A percentile compares a stretch with the other conserved stretches of the same genome.
phyloP scores from a whole-genome alignment of 2,329 filamentous ascomycete genomes.

The Nothomitra cinnamomea region DNA sequence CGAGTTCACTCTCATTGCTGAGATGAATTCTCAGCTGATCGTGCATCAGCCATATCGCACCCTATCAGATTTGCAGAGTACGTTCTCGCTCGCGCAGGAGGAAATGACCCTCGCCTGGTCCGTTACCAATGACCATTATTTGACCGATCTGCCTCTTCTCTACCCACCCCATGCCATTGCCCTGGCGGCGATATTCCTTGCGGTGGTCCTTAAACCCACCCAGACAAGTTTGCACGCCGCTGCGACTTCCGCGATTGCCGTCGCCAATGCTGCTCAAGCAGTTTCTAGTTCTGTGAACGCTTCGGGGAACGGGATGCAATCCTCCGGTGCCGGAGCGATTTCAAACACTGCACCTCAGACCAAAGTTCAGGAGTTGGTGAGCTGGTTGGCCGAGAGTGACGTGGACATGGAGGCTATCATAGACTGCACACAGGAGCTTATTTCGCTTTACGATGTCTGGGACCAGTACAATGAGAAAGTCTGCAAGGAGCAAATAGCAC shows the following conservation, averaged over 20 bases:
- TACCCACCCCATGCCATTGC: conserved; percentile 77
- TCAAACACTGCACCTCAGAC: conserved; percentile 25
- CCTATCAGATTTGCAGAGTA: conserved; percentile 50
- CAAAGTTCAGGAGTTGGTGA: conserved; percentile 49
- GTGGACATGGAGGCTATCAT: conserved; percentile 74
- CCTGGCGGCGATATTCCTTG: conserved; percentile 69
- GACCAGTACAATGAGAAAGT: conserved; percentile 47
- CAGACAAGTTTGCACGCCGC: conserved; percentile 30
- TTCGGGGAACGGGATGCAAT: not conserved
- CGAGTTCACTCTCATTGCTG: conserved; percentile 83
- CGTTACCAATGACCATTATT: conserved; percentile 81
- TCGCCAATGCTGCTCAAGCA: conserved; percentile 8
- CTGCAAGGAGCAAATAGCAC: conserved; percentile 44
- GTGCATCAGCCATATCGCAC: conserved; percentile 82
- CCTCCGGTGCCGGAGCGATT: conserved; percentile 4
- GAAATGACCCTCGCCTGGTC: conserved; percentile 63
- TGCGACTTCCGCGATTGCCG: conserved; percentile 17
- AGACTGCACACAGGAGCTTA: conserved; percentile 79
- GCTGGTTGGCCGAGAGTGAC: conserved; percentile 73
- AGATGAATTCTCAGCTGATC: conserved; percentile 79
- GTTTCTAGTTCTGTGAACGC: not conserved
- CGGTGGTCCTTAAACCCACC: conserved; percentile 62
- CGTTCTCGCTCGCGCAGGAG: conserved; percentile 57
- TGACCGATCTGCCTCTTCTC: conserved; percentile 77
- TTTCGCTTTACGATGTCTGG: conserved; percentile 71